These are phyloP conservation scores for Entomortierella lignicola DNA, from an alignment of 192 early-diverging fungal species.

Conservation along the genomic window DNA sequence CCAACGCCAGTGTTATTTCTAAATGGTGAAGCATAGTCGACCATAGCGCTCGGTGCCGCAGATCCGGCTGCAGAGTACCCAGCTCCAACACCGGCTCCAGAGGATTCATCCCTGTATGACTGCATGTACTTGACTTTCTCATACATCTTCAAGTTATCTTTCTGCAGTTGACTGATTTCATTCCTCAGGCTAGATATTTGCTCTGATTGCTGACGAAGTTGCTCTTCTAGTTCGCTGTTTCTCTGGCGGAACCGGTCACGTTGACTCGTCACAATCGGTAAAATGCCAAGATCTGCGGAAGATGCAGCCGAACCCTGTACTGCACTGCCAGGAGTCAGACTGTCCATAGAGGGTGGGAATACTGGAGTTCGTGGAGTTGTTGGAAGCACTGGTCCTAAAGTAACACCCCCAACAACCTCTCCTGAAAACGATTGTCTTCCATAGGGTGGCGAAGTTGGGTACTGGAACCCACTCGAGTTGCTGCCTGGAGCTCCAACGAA, in stretches of 20 bases:
- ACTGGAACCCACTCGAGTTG: slow-evolving; percentile 13
- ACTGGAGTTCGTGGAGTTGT: slow-evolving; percentile 28
- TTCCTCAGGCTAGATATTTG: slow-evolving; percentile 68
- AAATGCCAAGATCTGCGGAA: slow-evolving; percentile 62
- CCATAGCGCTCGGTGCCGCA: slow-evolving; percentile 35
- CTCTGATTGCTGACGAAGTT: slow-evolving; percentile 61
- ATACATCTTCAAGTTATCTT: slow-evolving; percentile 91
- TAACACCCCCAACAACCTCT: slow-evolving; percentile 44
- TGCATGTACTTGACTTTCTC: slow-evolving; percentile 92
- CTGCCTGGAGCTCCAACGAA: slow-evolving; percentile 15
- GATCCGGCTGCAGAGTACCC: slow-evolving; percentile 19
- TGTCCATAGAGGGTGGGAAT: slow-evolving; percentile 34
- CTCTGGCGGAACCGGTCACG: slow-evolving; percentile 91
- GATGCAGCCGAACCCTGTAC: slow-evolving; percentile 12
- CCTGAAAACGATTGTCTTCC: slow-evolving; percentile 32
- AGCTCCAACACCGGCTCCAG: slow-evolving; percentile 20
- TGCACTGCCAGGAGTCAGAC: background rate
- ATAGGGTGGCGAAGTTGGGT: slow-evolving; percentile 41
- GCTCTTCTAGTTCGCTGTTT: slow-evolving; percentile 86
- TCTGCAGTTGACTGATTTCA: slow-evolving; percentile 74
- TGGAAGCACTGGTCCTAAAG: slow-evolving; percentile 31
- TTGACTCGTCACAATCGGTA: slow-evolving; percentile 90
- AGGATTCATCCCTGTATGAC: slow-evolving; percentile 62
- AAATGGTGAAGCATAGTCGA: slow-evolving; percentile 50
- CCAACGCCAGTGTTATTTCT: background rate